Evolutionary conservation across 1,139 yeast species (phyloP).

Genomic region (Hemisphaericaspora xylofermentans): DNA sequence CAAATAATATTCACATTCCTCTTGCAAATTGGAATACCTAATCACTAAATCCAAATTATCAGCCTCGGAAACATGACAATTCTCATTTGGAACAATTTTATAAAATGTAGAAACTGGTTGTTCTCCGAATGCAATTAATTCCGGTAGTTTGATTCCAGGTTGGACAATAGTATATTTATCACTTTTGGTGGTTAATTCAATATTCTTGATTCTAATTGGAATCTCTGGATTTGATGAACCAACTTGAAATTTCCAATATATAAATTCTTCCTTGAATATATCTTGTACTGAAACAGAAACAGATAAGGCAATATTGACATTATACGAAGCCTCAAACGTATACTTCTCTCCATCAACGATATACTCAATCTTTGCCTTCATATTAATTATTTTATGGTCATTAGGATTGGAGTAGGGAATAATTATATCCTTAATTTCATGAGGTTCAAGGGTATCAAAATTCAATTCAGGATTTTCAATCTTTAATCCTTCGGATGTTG

Average conservation of each 20-base stretch:
- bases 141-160: slow-evolving; percentile 18
- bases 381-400: slow-evolving; percentile 26
- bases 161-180: slow-evolving; percentile 36
- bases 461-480: slow-evolving; percentile 16
- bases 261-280: slow-evolving; percentile 53
- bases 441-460: slow-evolving; percentile 21
- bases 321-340: slow-evolving; percentile 25
- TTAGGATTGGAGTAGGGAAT: slow-evolving; percentile 28
- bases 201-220: slow-evolving; percentile 56
- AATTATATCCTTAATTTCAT: slow-evolving; percentile 13
- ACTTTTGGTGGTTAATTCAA: slow-evolving; percentile 38
- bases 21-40: slow-evolving; percentile 43
- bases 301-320: slow-evolving; percentile 51
- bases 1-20: slow-evolving; percentile 34
- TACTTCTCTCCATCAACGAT: slow-evolving; percentile 18
- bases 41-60: slow-evolving; percentile 45
- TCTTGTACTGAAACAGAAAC: slow-evolving; percentile 78
- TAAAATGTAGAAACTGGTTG: slow-evolving; percentile 68
- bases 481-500: slow-evolving; percentile 20
- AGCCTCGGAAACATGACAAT: slow-evolving; percentile 21
- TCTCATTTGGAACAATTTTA: slow-evolving; percentile 35
- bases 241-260: slow-evolving; percentile 67
- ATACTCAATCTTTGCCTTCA: slow-evolving; percentile 35
- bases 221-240: slow-evolving; percentile 52
- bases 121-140: slow-evolving; percentile 61